These are phyloP conservation scores for Barnettozyma californica DNA, from an alignment of 805 yeast species.

Conservation along the genomic window DNA sequence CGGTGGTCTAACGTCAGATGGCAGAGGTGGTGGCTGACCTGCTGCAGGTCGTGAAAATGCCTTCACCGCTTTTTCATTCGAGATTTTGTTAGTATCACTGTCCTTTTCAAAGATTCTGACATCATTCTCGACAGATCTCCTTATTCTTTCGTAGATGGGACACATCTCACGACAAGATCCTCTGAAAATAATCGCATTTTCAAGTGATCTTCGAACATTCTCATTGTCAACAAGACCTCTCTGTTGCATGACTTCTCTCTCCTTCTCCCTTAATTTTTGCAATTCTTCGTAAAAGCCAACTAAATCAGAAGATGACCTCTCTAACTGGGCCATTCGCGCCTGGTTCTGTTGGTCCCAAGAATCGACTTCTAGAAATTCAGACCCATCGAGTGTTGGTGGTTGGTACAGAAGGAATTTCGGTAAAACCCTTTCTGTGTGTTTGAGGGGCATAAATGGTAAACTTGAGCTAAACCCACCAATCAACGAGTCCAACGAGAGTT, in stretches of 20 bases:
- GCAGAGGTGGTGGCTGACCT: slow-evolving; percentile 96
- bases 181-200: slow-evolving; percentile 79
- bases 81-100: slow-evolving; percentile 45
- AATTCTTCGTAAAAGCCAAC: slow-evolving; percentile 73
- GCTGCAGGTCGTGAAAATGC: slow-evolving; percentile 97
- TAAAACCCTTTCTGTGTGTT: slow-evolving; percentile 20
- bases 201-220: slow-evolving; percentile 73
- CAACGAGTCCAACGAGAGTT: slow-evolving; percentile 9
- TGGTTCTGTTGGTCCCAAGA: slow-evolving; percentile 81
- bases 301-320: slow-evolving; percentile 46
- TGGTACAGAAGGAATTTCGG: slow-evolving; percentile 35
- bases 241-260: slow-evolving; percentile 72
- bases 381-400: slow-evolving; percentile 30
- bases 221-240: slow-evolving; percentile 84
- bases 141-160: slow-evolving; percentile 85
- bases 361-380: slow-evolving; percentile 29
- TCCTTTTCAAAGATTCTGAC: slow-evolving; percentile 75
- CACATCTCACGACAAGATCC: slow-evolving; percentile 96
- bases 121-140: slow-evolving; percentile 83
- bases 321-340: slow-evolving; percentile 48
- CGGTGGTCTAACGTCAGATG: slow-evolving; percentile 97
- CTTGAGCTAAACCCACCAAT: slow-evolving; percentile 24
- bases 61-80: slow-evolving; percentile 64
- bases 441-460: slow-evolving; percentile 4
- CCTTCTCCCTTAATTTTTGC: slow-evolving; percentile 67